phyloP scores from a whole-genome alignment of 2,329 filamentous ascomycete species.

The Cucurbitaria berberidis region DNA sequence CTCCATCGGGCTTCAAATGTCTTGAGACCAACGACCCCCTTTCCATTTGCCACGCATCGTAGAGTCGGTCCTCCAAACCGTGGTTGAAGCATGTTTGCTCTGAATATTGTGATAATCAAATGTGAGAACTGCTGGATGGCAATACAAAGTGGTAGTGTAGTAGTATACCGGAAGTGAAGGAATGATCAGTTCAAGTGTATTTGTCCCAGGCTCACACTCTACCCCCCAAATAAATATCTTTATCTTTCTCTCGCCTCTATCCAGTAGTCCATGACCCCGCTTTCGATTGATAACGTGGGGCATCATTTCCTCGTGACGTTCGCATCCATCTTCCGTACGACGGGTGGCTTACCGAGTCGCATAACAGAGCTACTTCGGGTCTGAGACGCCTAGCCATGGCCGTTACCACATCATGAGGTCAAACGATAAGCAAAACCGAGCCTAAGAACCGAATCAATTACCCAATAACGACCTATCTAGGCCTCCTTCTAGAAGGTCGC shows the following conservation, averaged over 20 bases:
- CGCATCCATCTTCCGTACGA: conserved; percentile 22
- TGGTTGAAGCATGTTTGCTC: conserved; percentile 15
- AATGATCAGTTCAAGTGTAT: background rate
- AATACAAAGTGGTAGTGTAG: background rate
- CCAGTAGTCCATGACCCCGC: conserved; percentile 27
- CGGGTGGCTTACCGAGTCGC: conserved; percentile 27
- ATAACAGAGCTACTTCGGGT: conserved; percentile 9
- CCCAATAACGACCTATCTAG: conserved; percentile 1
- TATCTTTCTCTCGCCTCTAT: conserved; percentile 26
- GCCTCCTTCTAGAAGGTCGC: conserved; percentile 7
- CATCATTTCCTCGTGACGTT: conserved; percentile 27
- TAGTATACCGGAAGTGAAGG: background rate
- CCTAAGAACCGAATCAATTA: conserved; percentile 1
- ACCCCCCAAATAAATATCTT: conserved; percentile 10
- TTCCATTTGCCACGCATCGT: conserved; percentile 5
- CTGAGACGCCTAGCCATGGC: background rate
- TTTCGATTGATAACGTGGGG: conserved; percentile 22
- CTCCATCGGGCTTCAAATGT: conserved; percentile 12
- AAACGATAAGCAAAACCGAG: conserved; percentile 13
- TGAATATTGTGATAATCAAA: background rate
- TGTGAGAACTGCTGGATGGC: background rate
- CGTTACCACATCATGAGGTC: conserved; percentile 3
- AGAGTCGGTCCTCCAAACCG: conserved; percentile 4
- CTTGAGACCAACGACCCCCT: conserved; percentile 3
- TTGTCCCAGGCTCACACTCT: background rate